phyloP scores from a whole-genome alignment of 1,284 basidiomycete species.

The Ustanciosporium gigantosporum region DNA sequence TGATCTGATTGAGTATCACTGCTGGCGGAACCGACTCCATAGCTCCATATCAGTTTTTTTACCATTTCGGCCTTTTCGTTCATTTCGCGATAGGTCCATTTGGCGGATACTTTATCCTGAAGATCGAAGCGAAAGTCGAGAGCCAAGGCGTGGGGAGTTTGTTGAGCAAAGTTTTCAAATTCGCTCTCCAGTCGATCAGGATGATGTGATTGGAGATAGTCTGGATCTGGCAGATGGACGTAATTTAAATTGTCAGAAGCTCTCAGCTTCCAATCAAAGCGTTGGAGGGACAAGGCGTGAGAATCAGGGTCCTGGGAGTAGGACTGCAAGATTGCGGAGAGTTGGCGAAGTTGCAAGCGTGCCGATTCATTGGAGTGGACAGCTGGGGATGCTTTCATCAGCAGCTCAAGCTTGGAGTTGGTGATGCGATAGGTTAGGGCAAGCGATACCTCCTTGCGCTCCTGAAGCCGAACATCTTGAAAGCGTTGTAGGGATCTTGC shows the following conservation, averaged over 20 bases:
- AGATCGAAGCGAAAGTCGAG: slow-evolving; percentile 52
- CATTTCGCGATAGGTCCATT: slow-evolving; percentile 50
- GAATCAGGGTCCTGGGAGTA: slow-evolving; percentile 10
- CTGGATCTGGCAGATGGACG: slow-evolving; percentile 22
- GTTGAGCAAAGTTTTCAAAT: slow-evolving; percentile 40
- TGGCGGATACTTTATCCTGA: slow-evolving; percentile 7
- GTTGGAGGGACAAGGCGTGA: slow-evolving; percentile 28
- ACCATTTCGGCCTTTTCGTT: slow-evolving; percentile 43
- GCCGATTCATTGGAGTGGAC: slow-evolving; percentile 44
- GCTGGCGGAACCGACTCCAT: slow-evolving; percentile 37
- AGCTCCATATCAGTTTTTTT: slow-evolving; percentile 34
- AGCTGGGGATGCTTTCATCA: slow-evolving; percentile 28
- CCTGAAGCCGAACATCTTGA: neutral
- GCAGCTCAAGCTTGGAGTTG: slow-evolving; percentile 4
- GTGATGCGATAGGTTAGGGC: slow-evolving; percentile 14
- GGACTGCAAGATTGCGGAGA: slow-evolving; percentile 31
- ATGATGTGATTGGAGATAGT: slow-evolving; percentile 13
- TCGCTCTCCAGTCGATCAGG: slow-evolving; percentile 42
- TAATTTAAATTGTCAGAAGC: slow-evolving; percentile 40
- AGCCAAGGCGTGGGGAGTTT: slow-evolving; percentile 31
- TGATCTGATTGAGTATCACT: slow-evolving; percentile 19
- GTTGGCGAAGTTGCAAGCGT: slow-evolving; percentile 32
- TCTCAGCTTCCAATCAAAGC: slow-evolving; percentile 29
- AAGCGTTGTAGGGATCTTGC: neutral
- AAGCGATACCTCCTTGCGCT: slow-evolving; percentile 11